Percentiles rank a stretch among this genome's conserved stretches.
Conservation (phyloP, 164 flowering plant genomes). For the Taxillus chinensis region DNA sequence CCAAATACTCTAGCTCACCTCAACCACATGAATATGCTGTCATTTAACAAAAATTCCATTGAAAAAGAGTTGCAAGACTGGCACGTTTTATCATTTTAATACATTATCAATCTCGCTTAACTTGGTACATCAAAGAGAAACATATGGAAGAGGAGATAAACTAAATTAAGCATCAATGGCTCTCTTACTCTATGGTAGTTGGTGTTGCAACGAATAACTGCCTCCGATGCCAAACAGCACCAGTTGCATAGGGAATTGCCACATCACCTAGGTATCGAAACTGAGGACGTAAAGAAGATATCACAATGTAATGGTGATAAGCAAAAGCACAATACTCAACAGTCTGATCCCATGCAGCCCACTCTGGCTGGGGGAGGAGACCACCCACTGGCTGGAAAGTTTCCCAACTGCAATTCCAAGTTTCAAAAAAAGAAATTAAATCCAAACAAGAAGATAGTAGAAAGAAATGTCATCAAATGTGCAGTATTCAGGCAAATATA, state of each 20-base stretch:
- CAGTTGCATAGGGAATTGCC: slow-evolving; percentile 88
- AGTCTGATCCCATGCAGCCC: slow-evolving; percentile 99
- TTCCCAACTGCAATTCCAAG: slow-evolving; percentile 77
- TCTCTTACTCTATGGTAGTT: slow-evolving; percentile 85
- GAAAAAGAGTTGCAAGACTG: no score
- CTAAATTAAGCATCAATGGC: background rate
- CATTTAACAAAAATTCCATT: no score
- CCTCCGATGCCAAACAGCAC: slow-evolving; percentile 98
- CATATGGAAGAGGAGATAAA: no score
- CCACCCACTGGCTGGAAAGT: slow-evolving; percentile 89
- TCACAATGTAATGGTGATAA: slow-evolving; percentile 78
- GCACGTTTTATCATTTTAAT: no score
- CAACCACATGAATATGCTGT: no score
- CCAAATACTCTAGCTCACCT: no score
- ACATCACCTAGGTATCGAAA: slow-evolving; percentile 97
- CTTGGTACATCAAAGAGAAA: no score
- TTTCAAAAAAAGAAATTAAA: slow-evolving; percentile 1
- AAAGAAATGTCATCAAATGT: background rate
- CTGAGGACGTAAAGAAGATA: slow-evolving; percentile 93
- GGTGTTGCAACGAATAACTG: slow-evolving; percentile 96
- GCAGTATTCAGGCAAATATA: background rate
- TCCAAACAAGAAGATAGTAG: background rate
- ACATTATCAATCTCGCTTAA: no score
- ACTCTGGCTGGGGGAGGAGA: slow-evolving; percentile 96
- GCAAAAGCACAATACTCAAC: slow-evolving; percentile 99